phyloP scores from a whole-genome alignment of 805 yeast genomes.

The Helenozyma baotianmanensis region DNA sequence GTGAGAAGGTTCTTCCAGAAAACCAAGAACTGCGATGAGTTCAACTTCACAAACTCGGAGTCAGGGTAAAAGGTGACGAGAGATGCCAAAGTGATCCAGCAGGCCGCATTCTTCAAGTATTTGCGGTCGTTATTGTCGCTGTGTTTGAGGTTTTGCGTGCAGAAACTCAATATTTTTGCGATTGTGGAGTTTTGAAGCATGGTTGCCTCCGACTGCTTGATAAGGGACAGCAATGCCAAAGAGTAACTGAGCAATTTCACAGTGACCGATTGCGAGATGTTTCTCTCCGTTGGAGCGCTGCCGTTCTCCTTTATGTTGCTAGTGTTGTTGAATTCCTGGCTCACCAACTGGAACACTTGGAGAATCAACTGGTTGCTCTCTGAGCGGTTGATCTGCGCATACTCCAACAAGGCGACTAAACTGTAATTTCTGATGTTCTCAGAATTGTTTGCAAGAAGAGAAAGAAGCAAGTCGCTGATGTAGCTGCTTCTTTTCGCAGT shows the following conservation, averaged over 20 bases:
- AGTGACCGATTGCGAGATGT: conserved; percentile 14
- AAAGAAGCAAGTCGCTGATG: conserved; percentile 26
- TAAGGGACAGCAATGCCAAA: conserved; percentile 30
- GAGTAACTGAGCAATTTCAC: conserved; percentile 30
- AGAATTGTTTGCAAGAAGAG: conserved; percentile 29
- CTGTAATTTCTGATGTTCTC: conserved; percentile 34
- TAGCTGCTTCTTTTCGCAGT: conserved; percentile 20
- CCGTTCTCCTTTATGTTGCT: conserved; percentile 20
- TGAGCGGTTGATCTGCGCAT: conserved; percentile 25
- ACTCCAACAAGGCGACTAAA: conserved; percentile 26
- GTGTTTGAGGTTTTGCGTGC: conserved; percentile 42
- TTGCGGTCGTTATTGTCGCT: conserved; percentile 20
- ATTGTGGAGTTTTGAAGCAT: conserved; percentile 36
- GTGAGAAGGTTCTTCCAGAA: conserved; percentile 43
- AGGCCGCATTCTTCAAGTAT: conserved; percentile 26
- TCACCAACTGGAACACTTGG: conserved; percentile 26
- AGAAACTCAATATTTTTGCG: conserved; percentile 39
- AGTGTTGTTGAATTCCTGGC: conserved; percentile 19
- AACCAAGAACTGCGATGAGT: conserved; percentile 40
- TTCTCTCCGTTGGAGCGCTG: conserved; percentile 13
- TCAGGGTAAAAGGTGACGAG: conserved; percentile 37
- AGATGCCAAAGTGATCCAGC: conserved; percentile 40
- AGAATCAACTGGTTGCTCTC: conserved; percentile 34
- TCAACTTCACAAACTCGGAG: conserved; percentile 39
- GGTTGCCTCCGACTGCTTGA: conserved; percentile 32